Conservation (phyloP, 768 basidiomycete species). For the Roridomyces roridus region DNA sequence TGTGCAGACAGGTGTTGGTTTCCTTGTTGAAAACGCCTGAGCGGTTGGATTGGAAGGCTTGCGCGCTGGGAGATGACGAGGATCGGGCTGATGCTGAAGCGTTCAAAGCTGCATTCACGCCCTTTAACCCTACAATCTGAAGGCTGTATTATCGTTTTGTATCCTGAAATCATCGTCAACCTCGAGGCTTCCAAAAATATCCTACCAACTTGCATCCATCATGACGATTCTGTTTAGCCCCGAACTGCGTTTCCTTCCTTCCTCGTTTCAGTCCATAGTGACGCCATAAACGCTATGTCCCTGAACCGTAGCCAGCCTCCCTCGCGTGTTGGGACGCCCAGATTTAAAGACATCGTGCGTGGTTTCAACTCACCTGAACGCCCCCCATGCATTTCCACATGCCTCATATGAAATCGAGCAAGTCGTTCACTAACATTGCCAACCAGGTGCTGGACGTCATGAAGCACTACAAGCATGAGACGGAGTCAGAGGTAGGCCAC, state of each 20-base stretch:
- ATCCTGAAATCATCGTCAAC: not conserved
- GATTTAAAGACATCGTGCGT: conserved; percentile 51
- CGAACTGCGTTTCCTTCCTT: not conserved
- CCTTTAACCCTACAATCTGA: conserved; percentile 63
- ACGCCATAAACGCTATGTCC: conserved; percentile 16
- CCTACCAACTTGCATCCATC: not conserved
- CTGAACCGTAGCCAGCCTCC: conserved; percentile 1
- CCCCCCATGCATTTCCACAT: conserved; percentile 53
- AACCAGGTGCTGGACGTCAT: conserved; percentile 74
- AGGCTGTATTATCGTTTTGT: not conserved
- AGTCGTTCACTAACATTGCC: conserved; percentile 51
- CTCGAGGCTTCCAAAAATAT: conserved; percentile 1
- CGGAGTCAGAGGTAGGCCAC: conserved; percentile 68
- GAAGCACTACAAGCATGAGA: conserved; percentile 73
- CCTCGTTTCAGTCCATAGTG: conserved; percentile 1
- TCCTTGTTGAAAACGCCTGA: conserved; percentile 77
- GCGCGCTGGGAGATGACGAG: conserved; percentile 81
- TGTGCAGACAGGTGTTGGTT: conserved; percentile 77
- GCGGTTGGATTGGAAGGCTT: conserved; percentile 92
- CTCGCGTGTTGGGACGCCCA: conserved; percentile 46
- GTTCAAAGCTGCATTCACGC: conserved; percentile 85
- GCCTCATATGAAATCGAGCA: conserved; percentile 36
- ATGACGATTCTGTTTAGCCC: conserved; percentile 9
- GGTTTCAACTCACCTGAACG: conserved; percentile 5
- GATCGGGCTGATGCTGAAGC: conserved; percentile 82